Percentiles rank a stretch among this genome's conserved stretches.
phyloP scores from a whole-genome alignment of 768 basidiomycete genomes.

The Pleurotus ostreatus region DNA sequence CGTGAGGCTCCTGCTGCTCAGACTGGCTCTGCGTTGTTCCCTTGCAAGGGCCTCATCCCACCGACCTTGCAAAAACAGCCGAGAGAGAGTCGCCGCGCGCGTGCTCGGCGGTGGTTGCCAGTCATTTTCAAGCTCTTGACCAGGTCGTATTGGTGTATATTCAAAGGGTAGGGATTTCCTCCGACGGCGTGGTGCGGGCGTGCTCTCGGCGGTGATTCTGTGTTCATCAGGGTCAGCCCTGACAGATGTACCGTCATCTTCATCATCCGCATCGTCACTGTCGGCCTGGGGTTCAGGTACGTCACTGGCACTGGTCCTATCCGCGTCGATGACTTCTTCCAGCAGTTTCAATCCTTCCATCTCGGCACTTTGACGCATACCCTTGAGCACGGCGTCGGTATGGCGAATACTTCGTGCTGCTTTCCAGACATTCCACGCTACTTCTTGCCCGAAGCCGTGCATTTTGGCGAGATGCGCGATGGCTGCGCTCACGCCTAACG shows the following conservation, averaged over 20 bases:
- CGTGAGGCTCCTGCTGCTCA: neutral
- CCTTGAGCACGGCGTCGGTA: slow-evolving; percentile 32
- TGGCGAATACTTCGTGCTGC: slow-evolving; percentile 27
- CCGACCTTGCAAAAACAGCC: slow-evolving; percentile 30
- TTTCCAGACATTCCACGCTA: slow-evolving; percentile 36
- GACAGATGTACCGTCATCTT: neutral
- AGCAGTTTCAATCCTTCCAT: slow-evolving; percentile 11
- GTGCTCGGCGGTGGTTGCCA: slow-evolving; percentile 24
- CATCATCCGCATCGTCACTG: too few relatives aligned
- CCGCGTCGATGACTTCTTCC: slow-evolving; percentile 7
- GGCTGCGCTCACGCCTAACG: neutral
- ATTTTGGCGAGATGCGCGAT: slow-evolving; percentile 23
- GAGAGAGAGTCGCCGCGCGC: slow-evolving; percentile 26
- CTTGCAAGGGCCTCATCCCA: slow-evolving; percentile 29
- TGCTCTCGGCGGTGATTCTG: neutral
- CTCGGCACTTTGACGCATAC: slow-evolving; percentile 35
- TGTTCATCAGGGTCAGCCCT: neutral
- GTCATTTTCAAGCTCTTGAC: slow-evolving; percentile 17
- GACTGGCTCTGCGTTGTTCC: slow-evolving; percentile 28
- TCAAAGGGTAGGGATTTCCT: slow-evolving; percentile 13
- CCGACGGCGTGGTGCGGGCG: neutral
- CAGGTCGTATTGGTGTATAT: slow-evolving; percentile 17
- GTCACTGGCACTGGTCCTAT: neutral
- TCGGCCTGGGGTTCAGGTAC: too few relatives aligned
- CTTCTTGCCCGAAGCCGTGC: slow-evolving; percentile 37